phyloP scores from a whole-genome alignment of 2,329 filamentous ascomycete species.

The Fusarium transvaalense region DNA sequence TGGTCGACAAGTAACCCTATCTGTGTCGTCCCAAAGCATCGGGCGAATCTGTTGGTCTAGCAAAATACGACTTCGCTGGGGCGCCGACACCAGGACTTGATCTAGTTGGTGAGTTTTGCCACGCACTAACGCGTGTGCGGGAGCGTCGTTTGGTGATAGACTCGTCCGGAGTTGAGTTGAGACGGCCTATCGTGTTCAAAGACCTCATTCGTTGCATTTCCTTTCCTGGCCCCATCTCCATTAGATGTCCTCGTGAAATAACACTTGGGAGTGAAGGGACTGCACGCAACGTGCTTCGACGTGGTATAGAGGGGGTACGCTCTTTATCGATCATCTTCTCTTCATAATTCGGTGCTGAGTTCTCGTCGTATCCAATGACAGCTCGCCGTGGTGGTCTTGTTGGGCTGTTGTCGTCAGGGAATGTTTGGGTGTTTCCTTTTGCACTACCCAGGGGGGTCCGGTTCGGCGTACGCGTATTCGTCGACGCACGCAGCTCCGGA shows the following conservation, averaged over 20 bases:
- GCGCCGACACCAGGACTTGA: slow-evolving; percentile 47
- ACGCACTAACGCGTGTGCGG: slow-evolving; percentile 34
- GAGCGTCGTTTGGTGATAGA: slow-evolving; percentile 40
- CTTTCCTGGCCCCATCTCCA: background rate
- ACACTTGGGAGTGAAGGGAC: slow-evolving; percentile 47
- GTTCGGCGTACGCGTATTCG: background rate
- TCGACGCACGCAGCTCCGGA: slow-evolving; percentile 16
- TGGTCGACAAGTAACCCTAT: slow-evolving; percentile 19
- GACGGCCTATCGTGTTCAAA: slow-evolving; percentile 42
- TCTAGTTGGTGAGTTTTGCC: slow-evolving; percentile 43
- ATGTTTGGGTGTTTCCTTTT: slow-evolving; percentile 22
- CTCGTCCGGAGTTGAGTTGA: slow-evolving; percentile 35
- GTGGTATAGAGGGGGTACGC: slow-evolving; percentile 30
- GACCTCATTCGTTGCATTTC: slow-evolving; percentile 45
- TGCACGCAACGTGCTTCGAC: slow-evolving; percentile 38
- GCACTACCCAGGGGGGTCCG: slow-evolving; percentile 31
- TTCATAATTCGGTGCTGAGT: slow-evolving; percentile 24
- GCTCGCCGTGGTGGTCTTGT: background rate
- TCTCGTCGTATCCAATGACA: slow-evolving; percentile 31
- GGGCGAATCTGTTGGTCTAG: slow-evolving; percentile 18
- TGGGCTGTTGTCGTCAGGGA: background rate
- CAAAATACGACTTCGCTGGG: slow-evolving; percentile 31
- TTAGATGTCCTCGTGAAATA: background rate
- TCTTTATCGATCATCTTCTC: background rate
- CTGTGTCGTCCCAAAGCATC: background rate